Evolutionary conservation across 2,329 filamentous ascomycete genomes (phyloP).

Genomic region (Cyanodermella asteris): DNA sequence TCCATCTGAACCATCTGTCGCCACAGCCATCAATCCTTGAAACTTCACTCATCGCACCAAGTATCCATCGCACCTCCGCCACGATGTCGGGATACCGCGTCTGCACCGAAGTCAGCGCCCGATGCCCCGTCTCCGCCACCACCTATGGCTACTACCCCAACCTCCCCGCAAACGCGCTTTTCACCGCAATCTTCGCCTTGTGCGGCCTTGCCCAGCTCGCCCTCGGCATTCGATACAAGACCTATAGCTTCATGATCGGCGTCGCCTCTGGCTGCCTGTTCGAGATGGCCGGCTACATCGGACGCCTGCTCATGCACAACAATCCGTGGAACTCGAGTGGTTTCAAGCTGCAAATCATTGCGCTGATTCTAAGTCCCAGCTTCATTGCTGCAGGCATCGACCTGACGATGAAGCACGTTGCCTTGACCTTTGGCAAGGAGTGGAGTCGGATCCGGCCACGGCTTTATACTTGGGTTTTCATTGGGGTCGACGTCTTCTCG

Average conservation of each 20-base stretch:
- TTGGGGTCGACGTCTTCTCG: slow-evolving; percentile 20
- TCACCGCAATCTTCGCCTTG: slow-evolving; percentile 22
- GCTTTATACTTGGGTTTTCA: slow-evolving; percentile 18
- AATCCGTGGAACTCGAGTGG: slow-evolving; percentile 30
- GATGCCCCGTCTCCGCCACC: slow-evolving; percentile 17
- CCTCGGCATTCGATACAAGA: slow-evolving; percentile 23
- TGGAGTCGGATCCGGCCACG: slow-evolving; percentile 19
- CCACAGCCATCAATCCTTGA: no score
- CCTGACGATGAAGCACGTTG: slow-evolving; percentile 31
- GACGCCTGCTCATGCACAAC: slow-evolving; percentile 32
- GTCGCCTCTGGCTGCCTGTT: slow-evolving; percentile 34
- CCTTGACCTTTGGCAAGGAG: slow-evolving; percentile 17
- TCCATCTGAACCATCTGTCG: no score
- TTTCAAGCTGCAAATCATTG: slow-evolving; percentile 46
- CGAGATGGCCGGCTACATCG: slow-evolving; percentile 40
- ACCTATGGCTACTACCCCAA: slow-evolving; percentile 24
- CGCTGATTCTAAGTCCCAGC: slow-evolving; percentile 33
- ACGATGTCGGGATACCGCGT: no score
- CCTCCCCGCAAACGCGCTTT: slow-evolving; percentile 18
- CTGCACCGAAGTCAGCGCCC: slow-evolving; percentile 20
- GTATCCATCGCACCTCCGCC: no score
- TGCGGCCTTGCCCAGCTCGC: slow-evolving; percentile 20
- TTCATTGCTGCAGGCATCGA: slow-evolving; percentile 44
- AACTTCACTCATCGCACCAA: no score
- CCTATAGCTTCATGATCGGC: slow-evolving; percentile 23